Percentiles rank a stretch among this genome's conserved stretches.
These are phyloP conservation scores for Nicotiana benthamiana DNA, from an alignment of 257 asterid species.

Conservation along the genomic window DNA sequence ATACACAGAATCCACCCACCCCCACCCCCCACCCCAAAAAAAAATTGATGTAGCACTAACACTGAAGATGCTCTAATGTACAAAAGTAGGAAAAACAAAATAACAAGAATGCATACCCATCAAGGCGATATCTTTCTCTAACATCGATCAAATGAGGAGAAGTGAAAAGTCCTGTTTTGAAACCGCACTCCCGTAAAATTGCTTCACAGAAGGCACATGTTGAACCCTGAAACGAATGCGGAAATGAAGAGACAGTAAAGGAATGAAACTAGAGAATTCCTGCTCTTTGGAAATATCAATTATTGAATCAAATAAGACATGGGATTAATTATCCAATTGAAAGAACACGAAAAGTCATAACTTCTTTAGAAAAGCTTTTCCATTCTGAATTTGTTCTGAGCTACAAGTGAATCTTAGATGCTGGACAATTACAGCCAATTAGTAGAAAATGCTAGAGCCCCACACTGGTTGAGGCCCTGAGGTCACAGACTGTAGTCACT, in stretches of 20 bases:
- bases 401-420: neutral
- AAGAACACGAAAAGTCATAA: neutral
- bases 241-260: constrained; percentile 5
- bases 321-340: neutral
- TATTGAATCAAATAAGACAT: neutral
- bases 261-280: neutral
- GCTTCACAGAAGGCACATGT: constrained; percentile 84
- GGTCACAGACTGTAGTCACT: neutral
- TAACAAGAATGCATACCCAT: constrained; percentile 46
- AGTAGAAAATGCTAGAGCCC: neutral
- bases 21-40: too few species aligned
- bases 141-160: constrained; percentile 93
- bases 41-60: neutral
- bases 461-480: neutral
- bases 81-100: too few species aligned
- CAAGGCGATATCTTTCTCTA: constrained; percentile 81
- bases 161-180: constrained; percentile 79
- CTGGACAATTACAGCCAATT: neutral
- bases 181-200: constrained; percentile 69
- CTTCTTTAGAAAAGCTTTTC: neutral
- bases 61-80: neutral
- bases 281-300: neutral
- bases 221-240: constrained; percentile 59
- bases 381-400: neutral
- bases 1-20: neutral